These are phyloP conservation scores for Macadamia integrifolia DNA, from an alignment of 164 flowering plant genomes.

Conservation along the genomic window DNA sequence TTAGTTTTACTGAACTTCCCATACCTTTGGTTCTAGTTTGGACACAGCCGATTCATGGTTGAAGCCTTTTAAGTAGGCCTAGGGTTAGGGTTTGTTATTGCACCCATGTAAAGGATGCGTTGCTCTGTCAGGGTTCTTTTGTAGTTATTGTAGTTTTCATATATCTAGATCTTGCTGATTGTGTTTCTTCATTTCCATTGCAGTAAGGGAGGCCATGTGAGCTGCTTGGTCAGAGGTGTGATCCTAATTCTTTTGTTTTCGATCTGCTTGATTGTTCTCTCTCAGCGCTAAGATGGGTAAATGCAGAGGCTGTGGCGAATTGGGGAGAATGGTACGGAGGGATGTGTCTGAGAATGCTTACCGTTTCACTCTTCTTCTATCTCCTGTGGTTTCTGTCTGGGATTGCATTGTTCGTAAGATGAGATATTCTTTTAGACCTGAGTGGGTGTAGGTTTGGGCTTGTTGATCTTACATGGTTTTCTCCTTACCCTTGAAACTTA, in stretches of 20 bases:
- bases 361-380: slow-evolving; percentile 26
- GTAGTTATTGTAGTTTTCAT: no score
- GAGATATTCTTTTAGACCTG: slow-evolving; percentile 83
- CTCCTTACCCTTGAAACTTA: slow-evolving; percentile 1
- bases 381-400: slow-evolving; percentile 29
- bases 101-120: no score
- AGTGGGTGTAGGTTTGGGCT: slow-evolving; percentile 73
- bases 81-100: no score
- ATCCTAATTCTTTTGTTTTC: slow-evolving; percentile 5
- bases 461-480: slow-evolving; percentile 11
- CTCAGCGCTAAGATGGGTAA: slow-evolving; percentile 36
- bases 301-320: slow-evolving; percentile 56
- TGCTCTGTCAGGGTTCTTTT: no score
- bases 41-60: not conserved
- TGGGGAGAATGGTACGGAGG: slow-evolving; percentile 52
- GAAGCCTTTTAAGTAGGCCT: not conserved
- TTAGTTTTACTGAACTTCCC: not conserved
- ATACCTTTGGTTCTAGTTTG: not conserved
- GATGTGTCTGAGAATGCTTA: slow-evolving; percentile 42
- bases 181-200: not conserved
- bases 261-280: slow-evolving; percentile 2
- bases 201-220: slow-evolving; percentile 37
- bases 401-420: slow-evolving; percentile 75
- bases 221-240: slow-evolving; percentile 23
- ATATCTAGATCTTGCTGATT: no score